A percentile compares a stretch with the other conserved stretches of the same genome.
phyloP scores from a whole-genome alignment of 805 yeast genomes.

The Wickerhamiella cacticola region DNA sequence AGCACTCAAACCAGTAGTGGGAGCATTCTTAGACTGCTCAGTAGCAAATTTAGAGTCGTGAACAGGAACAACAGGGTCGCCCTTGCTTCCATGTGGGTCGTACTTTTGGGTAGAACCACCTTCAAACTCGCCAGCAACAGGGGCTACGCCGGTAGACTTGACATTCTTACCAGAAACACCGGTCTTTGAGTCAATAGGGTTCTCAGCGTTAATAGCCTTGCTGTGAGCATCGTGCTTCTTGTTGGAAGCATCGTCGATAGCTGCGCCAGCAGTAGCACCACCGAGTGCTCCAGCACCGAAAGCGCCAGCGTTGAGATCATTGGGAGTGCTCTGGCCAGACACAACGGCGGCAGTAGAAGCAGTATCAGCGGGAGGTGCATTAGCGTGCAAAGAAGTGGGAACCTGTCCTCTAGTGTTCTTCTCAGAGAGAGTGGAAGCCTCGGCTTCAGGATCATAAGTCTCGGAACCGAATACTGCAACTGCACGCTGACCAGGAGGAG shows the following conservation, averaged over 20 bases:
- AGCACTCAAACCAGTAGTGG: not conserved
- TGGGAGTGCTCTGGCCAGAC: conserved; percentile 2
- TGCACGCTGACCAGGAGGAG: conserved; percentile 33
- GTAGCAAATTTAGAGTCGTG: not conserved
- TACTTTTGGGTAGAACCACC: not conserved
- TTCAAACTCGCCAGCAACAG: not conserved
- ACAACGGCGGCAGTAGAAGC: conserved; percentile 7
- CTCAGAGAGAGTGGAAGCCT: conserved; percentile 3
- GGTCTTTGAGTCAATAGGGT: too few species aligned
- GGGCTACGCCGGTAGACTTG: not conserved
- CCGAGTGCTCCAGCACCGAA: not conserved
- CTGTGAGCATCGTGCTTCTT: not conserved
- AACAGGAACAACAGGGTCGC: not conserved
- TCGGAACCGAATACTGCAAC: conserved; percentile 12
- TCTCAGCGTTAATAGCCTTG: not conserved
- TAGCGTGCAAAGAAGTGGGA: not conserved
- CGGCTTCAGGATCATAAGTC: conserved; percentile 1
- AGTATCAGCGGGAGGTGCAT: conserved; percentile 1
- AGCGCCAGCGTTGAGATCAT: not conserved
- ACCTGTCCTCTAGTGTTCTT: conserved; percentile 5
- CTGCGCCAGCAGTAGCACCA: not conserved
- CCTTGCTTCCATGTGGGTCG: not conserved
- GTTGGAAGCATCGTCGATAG: not conserved
- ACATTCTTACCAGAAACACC: not conserved
- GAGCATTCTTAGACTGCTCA: not conserved